These are phyloP conservation scores for Phytophthora hibernalis DNA, from an alignment of 352 stramenopile species.

Conservation along the genomic window DNA sequence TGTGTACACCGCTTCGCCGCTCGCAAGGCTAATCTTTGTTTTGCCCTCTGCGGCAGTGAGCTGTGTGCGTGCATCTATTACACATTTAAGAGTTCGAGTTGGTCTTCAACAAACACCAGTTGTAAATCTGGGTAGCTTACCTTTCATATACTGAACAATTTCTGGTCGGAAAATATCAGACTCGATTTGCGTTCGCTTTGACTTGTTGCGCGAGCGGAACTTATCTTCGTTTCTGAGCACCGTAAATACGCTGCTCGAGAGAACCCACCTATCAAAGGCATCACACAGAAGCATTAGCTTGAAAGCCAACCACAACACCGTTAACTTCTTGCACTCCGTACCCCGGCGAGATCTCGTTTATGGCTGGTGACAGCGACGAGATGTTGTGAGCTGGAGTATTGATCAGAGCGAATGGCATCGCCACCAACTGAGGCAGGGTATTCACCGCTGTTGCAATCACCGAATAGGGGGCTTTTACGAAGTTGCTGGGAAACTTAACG, in stretches of 20 bases:
- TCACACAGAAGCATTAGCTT: conserved; percentile 1
- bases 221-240: conserved; percentile 91
- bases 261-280: conserved; percentile 79
- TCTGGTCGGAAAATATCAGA: conserved; percentile 72
- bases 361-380: conserved; percentile 74
- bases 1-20: conserved; percentile 74
- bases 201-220: conserved; percentile 83
- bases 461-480: conserved; percentile 92
- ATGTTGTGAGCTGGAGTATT: conserved; percentile 82
- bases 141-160: conserved; percentile 84
- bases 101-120: neutral
- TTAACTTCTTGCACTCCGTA: conserved; percentile 20
- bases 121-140: conserved; percentile 27
- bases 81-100: too few relatives aligned
- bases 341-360: conserved; percentile 87
- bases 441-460: conserved; percentile 94
- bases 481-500: conserved; percentile 96
- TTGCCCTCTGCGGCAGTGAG: conserved; percentile 48
- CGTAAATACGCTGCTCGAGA: conserved; percentile 91
- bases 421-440: conserved; percentile 87
- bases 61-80: conserved; percentile 48
- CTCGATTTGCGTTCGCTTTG: conserved; percentile 71
- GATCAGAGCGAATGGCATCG: conserved; percentile 85
- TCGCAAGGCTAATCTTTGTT: conserved; percentile 43
- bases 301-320: neutral